A percentile compares a stretch with the other conserved stretches of the same genome.
Conservation (phyloP, 371 early-diverging fungal species). For the Lichtheimia hyalospora region DNA sequence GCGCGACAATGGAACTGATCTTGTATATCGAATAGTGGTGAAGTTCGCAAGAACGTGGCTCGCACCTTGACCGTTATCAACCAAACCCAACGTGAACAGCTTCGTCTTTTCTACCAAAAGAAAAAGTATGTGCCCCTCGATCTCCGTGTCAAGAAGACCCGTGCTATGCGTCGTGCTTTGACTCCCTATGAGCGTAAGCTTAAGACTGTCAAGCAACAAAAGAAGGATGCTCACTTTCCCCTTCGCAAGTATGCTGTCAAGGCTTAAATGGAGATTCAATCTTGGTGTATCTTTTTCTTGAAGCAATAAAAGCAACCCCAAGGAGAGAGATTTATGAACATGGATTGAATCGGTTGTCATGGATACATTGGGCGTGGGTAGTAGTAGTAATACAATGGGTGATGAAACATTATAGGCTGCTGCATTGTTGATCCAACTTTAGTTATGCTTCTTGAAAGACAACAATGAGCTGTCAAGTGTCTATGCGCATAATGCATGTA, state of each 20-base stretch:
- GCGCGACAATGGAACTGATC: too few relatives aligned
- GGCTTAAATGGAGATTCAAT: constrained; percentile 54
- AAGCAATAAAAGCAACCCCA: too few relatives aligned
- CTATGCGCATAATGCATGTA: too few relatives aligned
- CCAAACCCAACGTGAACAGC: constrained; percentile 84
- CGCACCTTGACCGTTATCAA: constrained; percentile 91
- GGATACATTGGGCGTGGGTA: too few relatives aligned
- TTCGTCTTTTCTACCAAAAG: constrained; percentile 80
- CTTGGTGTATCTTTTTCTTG: too few relatives aligned
- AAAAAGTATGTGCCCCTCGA: constrained; percentile 93
- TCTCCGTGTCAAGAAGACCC: constrained; percentile 94
- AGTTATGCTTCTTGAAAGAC: too few relatives aligned
- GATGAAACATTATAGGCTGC: too few relatives aligned
- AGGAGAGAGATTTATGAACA: too few relatives aligned
- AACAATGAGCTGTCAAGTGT: too few relatives aligned
- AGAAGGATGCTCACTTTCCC: constrained; percentile 85
- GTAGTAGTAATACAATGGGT: too few relatives aligned
- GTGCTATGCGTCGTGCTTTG: constrained; percentile 93
- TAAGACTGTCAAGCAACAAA: constrained; percentile 77
- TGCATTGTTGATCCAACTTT: too few relatives aligned
- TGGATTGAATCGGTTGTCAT: too few relatives aligned
- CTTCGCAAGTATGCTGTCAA: constrained; percentile 84
- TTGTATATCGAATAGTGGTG: constrained; percentile 43
- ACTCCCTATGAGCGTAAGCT: constrained; percentile 69
- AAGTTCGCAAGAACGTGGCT: constrained; percentile 90